These are phyloP conservation scores for Podila minutissima DNA, from an alignment of 192 early-diverging fungal species.

Conservation along the genomic window DNA sequence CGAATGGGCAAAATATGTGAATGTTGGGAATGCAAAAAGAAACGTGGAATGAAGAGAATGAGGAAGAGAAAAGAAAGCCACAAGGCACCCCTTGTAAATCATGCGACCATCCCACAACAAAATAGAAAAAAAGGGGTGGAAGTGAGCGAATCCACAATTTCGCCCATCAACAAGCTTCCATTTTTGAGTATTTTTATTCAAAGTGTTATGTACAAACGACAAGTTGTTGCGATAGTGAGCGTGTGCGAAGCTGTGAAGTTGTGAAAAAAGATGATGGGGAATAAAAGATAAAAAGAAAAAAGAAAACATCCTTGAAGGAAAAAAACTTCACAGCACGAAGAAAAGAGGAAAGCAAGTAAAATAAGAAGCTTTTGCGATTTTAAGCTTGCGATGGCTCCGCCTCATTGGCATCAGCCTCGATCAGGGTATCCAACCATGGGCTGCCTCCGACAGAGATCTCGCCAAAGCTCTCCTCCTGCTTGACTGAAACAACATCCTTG, in stretches of 20 bases:
- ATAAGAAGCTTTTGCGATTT: not conserved
- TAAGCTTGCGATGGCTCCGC: not conserved
- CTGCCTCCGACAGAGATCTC: constrained; percentile 78
- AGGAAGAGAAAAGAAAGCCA: not conserved
- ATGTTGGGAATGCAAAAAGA: not conserved
- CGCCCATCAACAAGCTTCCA: too few relatives aligned
- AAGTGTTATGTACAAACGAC: too few relatives aligned
- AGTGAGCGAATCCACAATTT: too few relatives aligned
- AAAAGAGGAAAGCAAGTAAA: not conserved
- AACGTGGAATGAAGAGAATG: not conserved
- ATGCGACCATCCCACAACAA: too few relatives aligned
- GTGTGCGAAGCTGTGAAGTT: not conserved
- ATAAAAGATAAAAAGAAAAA: not conserved
- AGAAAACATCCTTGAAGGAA: too few relatives aligned
- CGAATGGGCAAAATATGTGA: not conserved
- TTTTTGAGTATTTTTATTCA: too few relatives aligned
- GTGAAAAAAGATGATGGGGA: not conserved
- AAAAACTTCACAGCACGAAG: not conserved
- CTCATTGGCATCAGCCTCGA: constrained; percentile 28
- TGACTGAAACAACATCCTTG: constrained; percentile 82
- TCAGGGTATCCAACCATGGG: constrained; percentile 43
- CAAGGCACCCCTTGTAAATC: too few relatives aligned
- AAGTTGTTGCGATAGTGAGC: not conserved
- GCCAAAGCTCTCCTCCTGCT: constrained; percentile 84
- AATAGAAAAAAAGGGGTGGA: too few relatives aligned